Base-by-base conservation (phyloP, 371 early-diverging fungal species). In the Mucor mucedo region DNA sequence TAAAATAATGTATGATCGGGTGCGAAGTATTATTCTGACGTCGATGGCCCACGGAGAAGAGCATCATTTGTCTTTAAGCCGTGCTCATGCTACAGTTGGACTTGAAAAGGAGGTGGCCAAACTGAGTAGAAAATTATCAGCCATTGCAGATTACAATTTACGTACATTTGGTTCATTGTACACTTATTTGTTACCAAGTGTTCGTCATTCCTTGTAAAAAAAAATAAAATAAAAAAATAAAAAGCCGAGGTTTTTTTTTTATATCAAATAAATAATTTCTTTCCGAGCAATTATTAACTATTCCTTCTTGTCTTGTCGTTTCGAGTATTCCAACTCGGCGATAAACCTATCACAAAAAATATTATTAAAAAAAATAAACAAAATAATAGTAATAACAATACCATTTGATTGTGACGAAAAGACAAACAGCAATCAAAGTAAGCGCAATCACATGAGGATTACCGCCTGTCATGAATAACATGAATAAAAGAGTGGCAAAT, bases 351-450 rank as follows among this genome's bases (percentile, higher is more conserved):
- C 29, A 10, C 40, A 47, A 44, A 27, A 27, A 47, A 47, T 14
- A 27, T 21, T 27, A 47, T 27, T 14, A 21, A 6, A n/a, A 7
- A 16, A 2, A 6, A 1, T 27, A 27, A 27, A 27, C n/a, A n/a
- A 47, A 47, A 47, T 6, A 21, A 27, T 6, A 13, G 30, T 13
- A 28, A 13, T 4, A 50, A 30, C 30, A 30, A 30, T 70, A 85
- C 88, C 88, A 88, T 66, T 79, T 71, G 3, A 86, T 79, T 13
- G 82, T 78, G 9, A 76, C 64, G 69, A 84, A 88, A 38, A 88
- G 67, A 58, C 82, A 77, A 0, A 78, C 53, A 1, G 87, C 75
- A 11, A 88, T 60, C 5, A 79, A 55, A 16, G 84, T 69, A 13
- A 88, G 60, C 2, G 83, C 81, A 56, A 83, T 63, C 9, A 86